Evolutionary conservation across 1,139 yeast species (phyloP).

Genomic region (Dujonia santamariae): DNA sequence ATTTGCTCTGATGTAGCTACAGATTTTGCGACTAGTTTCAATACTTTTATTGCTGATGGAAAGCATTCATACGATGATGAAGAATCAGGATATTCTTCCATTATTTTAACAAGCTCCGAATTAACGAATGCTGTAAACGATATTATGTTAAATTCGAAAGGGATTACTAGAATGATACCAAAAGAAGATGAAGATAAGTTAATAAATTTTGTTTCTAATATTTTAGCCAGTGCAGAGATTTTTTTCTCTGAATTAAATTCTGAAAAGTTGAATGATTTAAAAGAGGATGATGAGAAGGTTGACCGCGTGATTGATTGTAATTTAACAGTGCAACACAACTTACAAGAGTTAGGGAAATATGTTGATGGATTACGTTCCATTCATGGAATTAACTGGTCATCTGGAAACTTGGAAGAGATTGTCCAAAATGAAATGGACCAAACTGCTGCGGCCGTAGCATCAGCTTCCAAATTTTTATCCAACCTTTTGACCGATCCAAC

Average conservation of each 20-base stretch:
- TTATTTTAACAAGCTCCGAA: constrained; percentile 65
- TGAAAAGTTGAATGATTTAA: constrained; percentile 43
- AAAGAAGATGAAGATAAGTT: constrained; percentile 55
- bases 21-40: constrained; percentile 78
- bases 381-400: constrained; percentile 36
- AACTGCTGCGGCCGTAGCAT: constrained; percentile 67
- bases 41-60: constrained; percentile 76
- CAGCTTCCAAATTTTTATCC: constrained; percentile 62
- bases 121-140: constrained; percentile 67
- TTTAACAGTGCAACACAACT: constrained; percentile 65
- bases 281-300: constrained; percentile 63
- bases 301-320: constrained; percentile 77
- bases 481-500: constrained; percentile 54
- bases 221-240: constrained; percentile 60
- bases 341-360: constrained; percentile 56
- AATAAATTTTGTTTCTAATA: constrained; percentile 47
- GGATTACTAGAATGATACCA: constrained; percentile 55
- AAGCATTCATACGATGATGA: constrained; percentile 54
- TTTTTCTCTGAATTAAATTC: constrained; percentile 64
- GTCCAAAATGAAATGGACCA: constrained; percentile 71
- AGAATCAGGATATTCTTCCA: constrained; percentile 50
- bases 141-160: constrained; percentile 67
- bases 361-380: constrained; percentile 54
- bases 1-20: constrained; percentile 71
- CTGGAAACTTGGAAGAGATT: constrained; percentile 62